Conservation (phyloP, 192 early-diverging fungal species). For the Thoreauomyces humboldtii region DNA sequence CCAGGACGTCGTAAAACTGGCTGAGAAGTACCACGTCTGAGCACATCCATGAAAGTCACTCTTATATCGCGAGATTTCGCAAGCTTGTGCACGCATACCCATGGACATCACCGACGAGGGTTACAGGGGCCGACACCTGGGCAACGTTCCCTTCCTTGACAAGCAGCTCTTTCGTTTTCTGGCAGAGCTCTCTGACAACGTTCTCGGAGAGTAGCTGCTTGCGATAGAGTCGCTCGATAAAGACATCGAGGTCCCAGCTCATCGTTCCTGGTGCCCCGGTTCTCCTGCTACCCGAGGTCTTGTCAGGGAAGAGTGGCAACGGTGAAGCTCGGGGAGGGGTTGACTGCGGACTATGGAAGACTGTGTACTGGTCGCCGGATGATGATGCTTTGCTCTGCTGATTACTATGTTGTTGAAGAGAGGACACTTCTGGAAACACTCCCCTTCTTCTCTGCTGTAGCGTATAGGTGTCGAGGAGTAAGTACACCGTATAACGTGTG, state of each 20-base stretch:
- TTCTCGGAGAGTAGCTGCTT: slow-evolving; percentile 73
- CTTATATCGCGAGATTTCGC: not conserved
- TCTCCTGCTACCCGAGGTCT: too few relatives aligned
- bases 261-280: too few relatives aligned
- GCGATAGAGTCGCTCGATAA: slow-evolving; percentile 71
- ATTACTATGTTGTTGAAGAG: too few relatives aligned
- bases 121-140: slow-evolving; percentile 79
- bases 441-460: too few relatives aligned
- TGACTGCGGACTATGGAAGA: too few relatives aligned
- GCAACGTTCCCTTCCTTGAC: slow-evolving; percentile 83
- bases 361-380: too few relatives aligned
- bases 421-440: too few relatives aligned
- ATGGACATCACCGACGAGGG: slow-evolving; percentile 89
- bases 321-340: too few relatives aligned
- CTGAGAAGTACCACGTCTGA: slow-evolving; percentile 21
- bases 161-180: slow-evolving; percentile 74
- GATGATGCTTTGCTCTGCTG: too few relatives aligned
- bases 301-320: too few relatives aligned
- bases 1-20: slow-evolving; percentile 84
- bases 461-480: too few relatives aligned
- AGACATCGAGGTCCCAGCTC: slow-evolving; percentile 71
- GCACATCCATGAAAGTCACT: not conserved
- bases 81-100: slow-evolving; percentile 52
- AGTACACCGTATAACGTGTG: too few relatives aligned
- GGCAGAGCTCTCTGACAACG: slow-evolving; percentile 77